A percentile compares a stretch with the other conserved stretches of the same genome.
Evolutionary conservation across 2,329 filamentous ascomycete genomes (phyloP).

Genomic region (Acrocalymma vagum): DNA sequence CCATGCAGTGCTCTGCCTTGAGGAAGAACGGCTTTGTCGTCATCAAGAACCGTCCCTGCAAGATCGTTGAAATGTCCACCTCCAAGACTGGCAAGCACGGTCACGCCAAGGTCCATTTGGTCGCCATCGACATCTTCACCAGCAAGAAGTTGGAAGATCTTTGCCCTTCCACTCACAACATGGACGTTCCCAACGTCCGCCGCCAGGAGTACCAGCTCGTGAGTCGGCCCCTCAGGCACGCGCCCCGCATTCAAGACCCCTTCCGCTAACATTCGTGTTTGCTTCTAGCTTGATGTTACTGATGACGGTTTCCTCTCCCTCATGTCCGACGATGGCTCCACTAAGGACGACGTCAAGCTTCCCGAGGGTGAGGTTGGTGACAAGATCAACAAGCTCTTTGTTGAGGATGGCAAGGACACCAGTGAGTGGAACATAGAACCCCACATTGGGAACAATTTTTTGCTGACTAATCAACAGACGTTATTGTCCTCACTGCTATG

Average conservation of each 20-base stretch:
- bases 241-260: constrained; percentile 2
- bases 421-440: constrained; percentile 70
- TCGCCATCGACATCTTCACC: constrained; percentile 99
- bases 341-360: constrained; percentile 94
- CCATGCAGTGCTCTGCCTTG: constrained; percentile 99
- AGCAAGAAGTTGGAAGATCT: constrained; percentile 99
- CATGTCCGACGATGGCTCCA: constrained; percentile 84
- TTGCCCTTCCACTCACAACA: constrained; percentile 95
- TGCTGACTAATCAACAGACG: constrained; percentile 65
- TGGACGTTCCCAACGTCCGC: constrained; percentile 94
- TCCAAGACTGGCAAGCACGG: constrained; percentile 99
- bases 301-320: constrained; percentile 96
- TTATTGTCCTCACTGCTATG: constrained; percentile 95
- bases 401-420: constrained; percentile 86
- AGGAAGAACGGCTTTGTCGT: constrained; percentile 99
- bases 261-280: constrained; percentile 31
- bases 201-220: constrained; percentile 95
- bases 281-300: constrained; percentile 80
- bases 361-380: constrained; percentile 90
- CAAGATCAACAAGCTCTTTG: constrained; percentile 84
- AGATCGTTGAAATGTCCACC: constrained; percentile 99
- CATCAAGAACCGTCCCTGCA: constrained; percentile 99
- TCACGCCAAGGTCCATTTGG: constrained; percentile 99
- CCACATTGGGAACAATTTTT: not conserved
- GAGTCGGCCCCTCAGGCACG: constrained; percentile 63